Evolutionary conservation across 805 yeast species (phyloP), one percentile per base, ranked within the genome.

Genomic region (Cyberlindnera mycetangii): DNA sequence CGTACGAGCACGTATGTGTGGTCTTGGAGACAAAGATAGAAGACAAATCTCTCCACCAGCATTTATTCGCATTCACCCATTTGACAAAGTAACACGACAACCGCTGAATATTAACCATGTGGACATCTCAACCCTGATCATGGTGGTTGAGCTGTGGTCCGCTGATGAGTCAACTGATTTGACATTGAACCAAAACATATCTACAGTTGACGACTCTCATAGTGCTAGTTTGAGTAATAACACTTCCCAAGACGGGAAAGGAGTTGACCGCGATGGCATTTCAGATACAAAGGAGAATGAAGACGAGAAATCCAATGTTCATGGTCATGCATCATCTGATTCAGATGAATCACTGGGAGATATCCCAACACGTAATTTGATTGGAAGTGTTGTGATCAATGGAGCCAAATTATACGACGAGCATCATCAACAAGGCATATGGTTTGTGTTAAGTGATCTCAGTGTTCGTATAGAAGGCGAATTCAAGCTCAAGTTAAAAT

Each of bases 1-100:
- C 2, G 60, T 68, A 12, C 55, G 75, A 39, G 74, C 74, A 0
- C 65, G 75, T 24, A 71, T 70, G 75, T 70, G 75, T 50, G 75
- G 75, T 0, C 59, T 71, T 18, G 74, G 75, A 12, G 75, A 71
- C 43, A 66, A 64, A 36, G 68, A 63, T 28, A 54, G 67, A 39
- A 51, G 68, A 35, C 67, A 60, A 32, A 55, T 64, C 7, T 54
- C 65, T 12, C 68, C 68, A 4, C 65, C 66, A 5, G 67, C 67
- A 3, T 62, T 64, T 41, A 50, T 62, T 12, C 50, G 56, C 21
- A 38, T 61, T 5, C 39, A 44, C 1, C 47, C 64, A 4, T 36
- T 36, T 8, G 58, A 62, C 22, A 24, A 42, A 7, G 41, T 41
- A 7, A 62, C 66, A 2, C 58, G 60, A 19, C 47, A 52, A 14